phyloP scores from a whole-genome alignment of 108 stramenopile species.

The Cylindrotheca fusiformis region DNA sequence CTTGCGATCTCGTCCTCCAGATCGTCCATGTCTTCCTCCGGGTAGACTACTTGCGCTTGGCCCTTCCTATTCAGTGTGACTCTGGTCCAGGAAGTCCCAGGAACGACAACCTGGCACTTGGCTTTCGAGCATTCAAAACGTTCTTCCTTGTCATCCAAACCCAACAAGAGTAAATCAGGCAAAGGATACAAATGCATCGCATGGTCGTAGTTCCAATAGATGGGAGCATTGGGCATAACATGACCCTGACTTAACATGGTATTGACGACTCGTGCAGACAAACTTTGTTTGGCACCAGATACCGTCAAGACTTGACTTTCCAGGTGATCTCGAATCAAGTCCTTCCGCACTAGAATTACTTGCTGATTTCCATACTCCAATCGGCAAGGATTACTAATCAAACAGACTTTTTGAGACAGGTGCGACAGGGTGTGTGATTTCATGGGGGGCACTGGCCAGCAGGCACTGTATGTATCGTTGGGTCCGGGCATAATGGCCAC shows the following conservation, averaged over 20 bases:
- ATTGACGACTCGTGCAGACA: constrained; percentile 46
- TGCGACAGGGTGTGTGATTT: constrained; percentile 1
- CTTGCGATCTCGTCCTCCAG: not conserved
- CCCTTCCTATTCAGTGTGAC: constrained; percentile 4
- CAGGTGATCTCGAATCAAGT: constrained; percentile 79
- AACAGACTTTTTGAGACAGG: constrained; percentile 7
- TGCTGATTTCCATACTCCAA: constrained; percentile 85
- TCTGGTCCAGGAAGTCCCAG: constrained; percentile 14
- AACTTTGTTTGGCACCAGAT: not conserved
- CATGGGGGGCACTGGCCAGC: constrained; percentile 62
- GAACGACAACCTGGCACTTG: constrained; percentile 3
- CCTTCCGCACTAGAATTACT: constrained; percentile 88
- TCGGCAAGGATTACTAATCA: constrained; percentile 87
- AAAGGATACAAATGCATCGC: constrained; percentile 88
- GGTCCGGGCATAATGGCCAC: constrained; percentile 93
- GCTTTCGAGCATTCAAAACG: not conserved
- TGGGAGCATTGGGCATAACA: constrained; percentile 73
- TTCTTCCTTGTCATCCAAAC: constrained; percentile 33
- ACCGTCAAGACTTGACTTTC: constrained; percentile 55
- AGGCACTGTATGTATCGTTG: constrained; percentile 69
- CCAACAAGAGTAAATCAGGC: constrained; percentile 83
- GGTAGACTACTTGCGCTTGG: not conserved
- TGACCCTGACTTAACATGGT: constrained; percentile 91
- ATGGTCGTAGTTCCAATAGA: constrained; percentile 93
- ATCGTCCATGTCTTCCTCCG: not conserved